Evolutionary conservation across 139 green algal genomes (phyloP).

Genomic region (Chlorella ohadii): DNA sequence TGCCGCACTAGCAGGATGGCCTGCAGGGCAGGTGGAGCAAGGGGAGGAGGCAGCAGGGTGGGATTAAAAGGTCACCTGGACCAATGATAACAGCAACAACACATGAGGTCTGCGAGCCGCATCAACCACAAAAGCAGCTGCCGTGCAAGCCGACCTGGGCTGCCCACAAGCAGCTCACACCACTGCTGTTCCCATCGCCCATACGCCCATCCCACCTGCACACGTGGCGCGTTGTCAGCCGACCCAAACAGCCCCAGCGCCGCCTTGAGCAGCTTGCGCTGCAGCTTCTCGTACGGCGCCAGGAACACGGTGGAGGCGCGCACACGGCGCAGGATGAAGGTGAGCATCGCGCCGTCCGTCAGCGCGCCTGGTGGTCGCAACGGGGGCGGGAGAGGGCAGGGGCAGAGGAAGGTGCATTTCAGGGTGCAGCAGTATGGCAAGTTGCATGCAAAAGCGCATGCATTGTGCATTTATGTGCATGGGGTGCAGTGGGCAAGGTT

Average conservation of each 20-base stretch:
- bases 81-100: too few species aligned
- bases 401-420: background rate
- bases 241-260: conserved; percentile 79
- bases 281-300: conserved; percentile 72
- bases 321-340: conserved; percentile 85
- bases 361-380: conserved; percentile 48
- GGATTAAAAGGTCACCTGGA: too few species aligned
- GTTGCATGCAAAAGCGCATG: background rate
- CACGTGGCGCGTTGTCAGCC: conserved; percentile 62
- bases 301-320: conserved; percentile 74
- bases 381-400: background rate
- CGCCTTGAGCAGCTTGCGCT: conserved; percentile 77
- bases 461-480: too few species aligned
- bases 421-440: background rate
- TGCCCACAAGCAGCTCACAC: too few species aligned
- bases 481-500: background rate
- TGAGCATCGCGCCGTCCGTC: conserved; percentile 74
- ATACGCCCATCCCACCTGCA: conserved; percentile 66
- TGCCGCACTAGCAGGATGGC: conserved; percentile 88
- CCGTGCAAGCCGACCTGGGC: too few species aligned
- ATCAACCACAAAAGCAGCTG: too few species aligned
- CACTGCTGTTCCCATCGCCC: too few species aligned
- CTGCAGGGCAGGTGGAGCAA: conserved; percentile 35
- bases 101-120: too few species aligned
- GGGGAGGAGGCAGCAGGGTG: too few species aligned